phyloP scores from a whole-genome alignment of 2,329 filamentous ascomycete genomes.

The Beauveria asiatica region DNA sequence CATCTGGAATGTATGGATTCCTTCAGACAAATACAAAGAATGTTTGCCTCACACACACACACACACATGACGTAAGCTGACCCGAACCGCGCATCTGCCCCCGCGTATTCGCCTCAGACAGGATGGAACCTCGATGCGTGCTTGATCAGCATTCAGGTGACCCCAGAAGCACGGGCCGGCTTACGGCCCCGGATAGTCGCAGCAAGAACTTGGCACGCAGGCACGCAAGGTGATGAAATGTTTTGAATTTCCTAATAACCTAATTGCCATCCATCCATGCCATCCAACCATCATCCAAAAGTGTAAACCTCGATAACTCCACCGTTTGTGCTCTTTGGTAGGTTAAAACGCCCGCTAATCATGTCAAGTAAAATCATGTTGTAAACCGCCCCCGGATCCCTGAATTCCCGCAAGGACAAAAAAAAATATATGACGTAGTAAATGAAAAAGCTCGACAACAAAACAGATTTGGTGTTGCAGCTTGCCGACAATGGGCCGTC shows the following conservation, averaged over 20 bases:
- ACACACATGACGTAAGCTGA: not conserved
- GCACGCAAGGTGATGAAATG: not conserved
- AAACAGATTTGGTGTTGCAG: not conserved
- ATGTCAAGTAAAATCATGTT: not conserved
- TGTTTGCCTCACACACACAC: not conserved
- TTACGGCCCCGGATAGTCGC: not conserved
- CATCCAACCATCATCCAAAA: not conserved
- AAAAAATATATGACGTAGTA: not conserved
- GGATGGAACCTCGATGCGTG: not conserved
- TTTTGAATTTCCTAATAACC: no score
- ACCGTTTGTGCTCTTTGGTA: not conserved
- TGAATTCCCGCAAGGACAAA: not conserved
- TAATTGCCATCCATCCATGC: no score
- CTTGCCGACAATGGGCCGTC: not conserved
- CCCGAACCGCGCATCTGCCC: not conserved
- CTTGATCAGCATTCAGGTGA: not conserved
- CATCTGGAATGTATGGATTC: constrained; percentile 7
- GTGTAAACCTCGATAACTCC: not conserved
- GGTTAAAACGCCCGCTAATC: constrained; percentile 7
- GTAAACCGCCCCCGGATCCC: not conserved
- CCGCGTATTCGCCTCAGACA: not conserved
- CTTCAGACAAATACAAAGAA: not conserved
- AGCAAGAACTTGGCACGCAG: not conserved
- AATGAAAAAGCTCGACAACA: no score
- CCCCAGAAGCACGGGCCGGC: not conserved